phyloP scores from a whole-genome alignment of 1,139 yeast genomes.

The Blastobotrys capitulatus region DNA sequence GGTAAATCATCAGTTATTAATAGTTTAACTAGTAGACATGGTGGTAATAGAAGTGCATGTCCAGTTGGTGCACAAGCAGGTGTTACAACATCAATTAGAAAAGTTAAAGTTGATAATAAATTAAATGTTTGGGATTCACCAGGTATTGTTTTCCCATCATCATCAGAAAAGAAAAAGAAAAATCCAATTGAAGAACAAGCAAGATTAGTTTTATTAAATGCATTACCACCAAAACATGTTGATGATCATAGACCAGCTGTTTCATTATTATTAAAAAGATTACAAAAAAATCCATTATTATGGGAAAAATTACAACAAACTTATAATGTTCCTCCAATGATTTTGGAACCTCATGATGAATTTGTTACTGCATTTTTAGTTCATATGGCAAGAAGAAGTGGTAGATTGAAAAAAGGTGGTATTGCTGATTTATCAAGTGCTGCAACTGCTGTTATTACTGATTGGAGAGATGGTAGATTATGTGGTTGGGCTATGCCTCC shows the following conservation, averaged over 20 bases:
- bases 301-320: constrained; percentile 66
- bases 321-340: constrained; percentile 79
- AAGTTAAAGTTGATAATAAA: constrained; percentile 86
- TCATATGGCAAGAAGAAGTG: constrained; percentile 88
- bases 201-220: constrained; percentile 79
- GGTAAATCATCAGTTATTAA: constrained; percentile 97
- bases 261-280: constrained; percentile 65
- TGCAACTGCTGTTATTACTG: constrained; percentile 75
- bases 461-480: constrained; percentile 96
- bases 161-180: constrained; percentile 41
- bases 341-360: constrained; percentile 39
- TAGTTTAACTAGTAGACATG: constrained; percentile 80
- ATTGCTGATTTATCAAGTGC: constrained; percentile 85
- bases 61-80: constrained; percentile 99
- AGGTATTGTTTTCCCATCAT: constrained; percentile 92
- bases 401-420: constrained; percentile 91
- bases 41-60: constrained; percentile 58
- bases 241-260: constrained; percentile 83
- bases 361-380: constrained; percentile 71
- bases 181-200: constrained; percentile 70
- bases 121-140: constrained; percentile 90
- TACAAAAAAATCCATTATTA: constrained; percentile 55
- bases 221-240: constrained; percentile 83
- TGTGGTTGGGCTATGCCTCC: constrained; percentile 88
- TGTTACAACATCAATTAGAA: constrained; percentile 86